Percentiles rank a stretch among this genome's conserved stretches.
Evolutionary conservation across 345 rosid species (phyloP).

Genomic region (Kandelia obovata): DNA sequence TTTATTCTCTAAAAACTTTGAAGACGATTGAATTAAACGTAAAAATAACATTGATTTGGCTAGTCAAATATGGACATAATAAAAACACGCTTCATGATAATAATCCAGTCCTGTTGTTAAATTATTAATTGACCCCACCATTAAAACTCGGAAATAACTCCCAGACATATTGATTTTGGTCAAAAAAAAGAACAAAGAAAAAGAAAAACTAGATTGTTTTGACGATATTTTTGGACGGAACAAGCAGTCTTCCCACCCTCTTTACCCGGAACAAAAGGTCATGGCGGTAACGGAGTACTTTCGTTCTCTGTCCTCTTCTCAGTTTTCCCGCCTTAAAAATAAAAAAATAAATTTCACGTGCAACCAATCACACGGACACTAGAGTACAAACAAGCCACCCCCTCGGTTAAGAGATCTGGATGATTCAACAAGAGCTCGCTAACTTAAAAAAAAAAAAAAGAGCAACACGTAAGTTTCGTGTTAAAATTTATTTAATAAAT

Average conservation of each 20-base stretch:
- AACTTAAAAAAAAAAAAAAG: too few species aligned
- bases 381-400: too few species aligned
- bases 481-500: too few species aligned
- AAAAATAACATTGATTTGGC: background rate
- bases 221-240: background rate
- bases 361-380: too few species aligned
- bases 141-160: too few species aligned
- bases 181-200: too few species aligned
- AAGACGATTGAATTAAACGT: background rate
- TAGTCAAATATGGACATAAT: background rate
- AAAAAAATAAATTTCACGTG: too few species aligned
- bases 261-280: background rate
- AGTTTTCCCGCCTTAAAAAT: background rate
- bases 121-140: background rate
- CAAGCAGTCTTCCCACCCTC: background rate
- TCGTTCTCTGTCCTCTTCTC: background rate
- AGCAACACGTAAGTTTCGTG: too few species aligned
- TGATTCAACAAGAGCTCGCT: too few species aligned
- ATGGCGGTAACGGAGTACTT: background rate
- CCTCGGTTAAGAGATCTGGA: too few species aligned
- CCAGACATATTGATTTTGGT: too few species aligned
- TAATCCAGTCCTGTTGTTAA: background rate
- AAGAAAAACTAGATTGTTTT: background rate
- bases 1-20: too few species aligned
- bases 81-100: background rate